Evolutionary conservation across 1,284 basidiomycete genomes (phyloP).

Genomic region (Apiotrichum siamense): DNA sequence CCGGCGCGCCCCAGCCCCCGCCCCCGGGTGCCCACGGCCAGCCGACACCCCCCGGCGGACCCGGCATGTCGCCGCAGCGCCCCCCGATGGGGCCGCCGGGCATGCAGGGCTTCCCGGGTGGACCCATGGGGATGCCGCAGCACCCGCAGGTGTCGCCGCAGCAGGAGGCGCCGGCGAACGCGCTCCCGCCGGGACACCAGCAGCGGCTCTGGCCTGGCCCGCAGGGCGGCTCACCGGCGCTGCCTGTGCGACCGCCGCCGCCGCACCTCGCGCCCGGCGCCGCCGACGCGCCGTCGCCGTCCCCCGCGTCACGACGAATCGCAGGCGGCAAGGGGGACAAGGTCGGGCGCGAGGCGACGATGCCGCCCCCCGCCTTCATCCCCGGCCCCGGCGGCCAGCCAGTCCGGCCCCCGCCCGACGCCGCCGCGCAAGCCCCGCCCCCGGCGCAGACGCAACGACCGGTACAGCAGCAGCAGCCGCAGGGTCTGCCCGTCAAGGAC

Average conservation of each 20-base stretch:
- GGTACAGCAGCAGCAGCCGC: too few relatives aligned
- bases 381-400: slow-evolving; percentile 11
- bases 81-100: slow-evolving; percentile 8
- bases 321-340: neutral
- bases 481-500: slow-evolving; percentile 40
- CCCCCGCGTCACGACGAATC: slow-evolving; percentile 10
- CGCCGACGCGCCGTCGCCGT: slow-evolving; percentile 10
- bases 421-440: slow-evolving; percentile 19
- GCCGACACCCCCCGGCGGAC: too few relatives aligned
- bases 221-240: slow-evolving; percentile 1
- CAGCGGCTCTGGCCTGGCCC: slow-evolving; percentile 8
- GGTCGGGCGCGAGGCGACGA: slow-evolving; percentile 13
- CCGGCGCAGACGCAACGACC: slow-evolving; percentile 34
- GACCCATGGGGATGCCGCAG: slow-evolving; percentile 2
- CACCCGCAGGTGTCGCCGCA: slow-evolving; percentile 9
- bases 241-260: slow-evolving; percentile 22
- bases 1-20: neutral
- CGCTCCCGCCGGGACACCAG: neutral
- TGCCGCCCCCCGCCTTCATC: slow-evolving; percentile 41
- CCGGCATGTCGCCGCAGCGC: slow-evolving; percentile 6
- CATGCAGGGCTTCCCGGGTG: slow-evolving; percentile 14
- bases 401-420: slow-evolving; percentile 32
- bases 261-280: slow-evolving; percentile 20
- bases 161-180: neutral
- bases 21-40: too few relatives aligned